These are phyloP conservation scores for Coemansia sp. DNA, from an alignment of 192 early-diverging fungal genomes.

Conservation along the genomic window DNA sequence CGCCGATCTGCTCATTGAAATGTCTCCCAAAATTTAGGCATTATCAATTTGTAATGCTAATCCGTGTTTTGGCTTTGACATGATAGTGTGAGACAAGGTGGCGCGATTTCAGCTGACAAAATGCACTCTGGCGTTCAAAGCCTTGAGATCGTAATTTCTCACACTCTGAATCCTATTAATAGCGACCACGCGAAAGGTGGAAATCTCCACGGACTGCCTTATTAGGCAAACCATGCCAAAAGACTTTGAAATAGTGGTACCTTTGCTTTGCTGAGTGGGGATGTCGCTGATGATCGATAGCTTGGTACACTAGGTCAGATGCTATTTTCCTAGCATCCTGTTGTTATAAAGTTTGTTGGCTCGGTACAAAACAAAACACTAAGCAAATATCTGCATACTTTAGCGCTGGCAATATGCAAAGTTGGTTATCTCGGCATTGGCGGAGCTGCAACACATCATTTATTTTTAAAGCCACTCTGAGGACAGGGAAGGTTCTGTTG, in stretches of 20 bases:
- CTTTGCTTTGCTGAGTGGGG: not conserved
- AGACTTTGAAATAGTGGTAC: not conserved
- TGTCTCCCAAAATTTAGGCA: not conserved
- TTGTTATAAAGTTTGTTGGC: not conserved
- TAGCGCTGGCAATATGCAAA: not conserved
- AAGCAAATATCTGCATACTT: not conserved
- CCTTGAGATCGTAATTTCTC: not conserved
- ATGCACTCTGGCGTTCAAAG: too few species aligned
- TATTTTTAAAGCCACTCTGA: not conserved
- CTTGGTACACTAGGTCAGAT: not conserved
- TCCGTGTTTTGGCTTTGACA: not conserved
- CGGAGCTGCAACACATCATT: not conserved
- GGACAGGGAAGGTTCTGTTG: not conserved
- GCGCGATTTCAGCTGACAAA: not conserved
- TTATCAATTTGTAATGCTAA: not conserved
- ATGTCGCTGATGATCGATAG: not conserved
- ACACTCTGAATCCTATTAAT: not conserved
- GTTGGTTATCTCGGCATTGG: not conserved
- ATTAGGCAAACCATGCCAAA: slow-evolving; percentile 1
- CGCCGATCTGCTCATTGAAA: not conserved
- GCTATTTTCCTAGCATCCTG: not conserved
- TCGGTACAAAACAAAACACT: not conserved
- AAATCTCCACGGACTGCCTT: slow-evolving; percentile 1
- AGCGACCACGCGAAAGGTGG: not conserved
- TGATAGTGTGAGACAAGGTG: not conserved